Percentiles rank a stretch among this genome's conserved stretches.
These are phyloP conservation scores for Medicago ruthenica DNA, from an alignment of 306 rosid species.

Conservation along the genomic window DNA sequence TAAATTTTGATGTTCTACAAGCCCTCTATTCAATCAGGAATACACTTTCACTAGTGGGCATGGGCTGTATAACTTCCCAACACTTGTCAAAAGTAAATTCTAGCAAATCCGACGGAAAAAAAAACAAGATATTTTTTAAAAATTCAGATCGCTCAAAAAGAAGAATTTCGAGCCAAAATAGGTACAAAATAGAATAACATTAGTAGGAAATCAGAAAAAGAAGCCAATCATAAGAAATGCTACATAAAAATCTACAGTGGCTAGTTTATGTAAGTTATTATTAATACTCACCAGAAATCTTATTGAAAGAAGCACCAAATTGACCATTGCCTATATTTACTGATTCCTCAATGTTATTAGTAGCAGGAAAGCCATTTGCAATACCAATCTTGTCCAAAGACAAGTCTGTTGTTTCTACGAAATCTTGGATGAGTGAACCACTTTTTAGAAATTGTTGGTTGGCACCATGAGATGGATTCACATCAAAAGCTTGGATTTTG, in stretches of 20 bases:
- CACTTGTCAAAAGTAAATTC: no score
- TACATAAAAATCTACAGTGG: not conserved
- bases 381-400: conserved; percentile 54
- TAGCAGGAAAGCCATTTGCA: conserved; percentile 61
- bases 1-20: no score
- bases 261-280: conserved; percentile 16
- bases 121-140: no score
- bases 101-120: no score
- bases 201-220: not conserved
- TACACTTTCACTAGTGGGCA: no score
- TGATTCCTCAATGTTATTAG: conserved; percentile 60
- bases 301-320: conserved; percentile 54
- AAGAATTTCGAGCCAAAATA: no score
- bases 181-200: no score
- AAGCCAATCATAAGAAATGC: conserved; percentile 5
- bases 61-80: no score
- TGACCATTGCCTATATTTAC: conserved; percentile 52
- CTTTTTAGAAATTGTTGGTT: conserved; percentile 54
- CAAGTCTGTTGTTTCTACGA: conserved; percentile 60
- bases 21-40: no score
- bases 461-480: conserved; percentile 56
- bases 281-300: conserved; percentile 66
- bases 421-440: conserved; percentile 55
- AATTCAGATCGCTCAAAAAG: no score
- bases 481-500: conserved; percentile 53